Conservation (phyloP, 2,329 filamentous ascomycete genomes). For the Dactylellina leptospora region DNA sequence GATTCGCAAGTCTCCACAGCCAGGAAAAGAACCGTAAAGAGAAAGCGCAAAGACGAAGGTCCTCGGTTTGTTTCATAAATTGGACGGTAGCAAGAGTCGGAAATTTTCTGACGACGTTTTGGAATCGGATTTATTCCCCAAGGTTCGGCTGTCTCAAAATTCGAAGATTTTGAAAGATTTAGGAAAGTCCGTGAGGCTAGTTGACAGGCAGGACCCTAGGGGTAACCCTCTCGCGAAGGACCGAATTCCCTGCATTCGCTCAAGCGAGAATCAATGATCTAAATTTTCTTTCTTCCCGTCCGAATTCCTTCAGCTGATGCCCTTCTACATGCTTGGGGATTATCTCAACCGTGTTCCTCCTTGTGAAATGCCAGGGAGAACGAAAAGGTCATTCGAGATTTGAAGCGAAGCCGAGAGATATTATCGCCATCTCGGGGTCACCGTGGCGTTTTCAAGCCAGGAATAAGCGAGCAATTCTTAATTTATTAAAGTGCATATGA, state of each 20-base stretch:
- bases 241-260: conserved; percentile 18
- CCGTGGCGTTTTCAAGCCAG: background rate
- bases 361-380: too few species aligned
- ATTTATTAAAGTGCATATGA: background rate
- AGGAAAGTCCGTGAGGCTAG: conserved; percentile 27
- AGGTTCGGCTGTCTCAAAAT: conserved; percentile 36
- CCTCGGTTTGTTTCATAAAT: conserved; percentile 1
- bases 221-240: too few species aligned
- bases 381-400: too few species aligned
- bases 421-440: too few species aligned
- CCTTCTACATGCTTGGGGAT: too few species aligned
- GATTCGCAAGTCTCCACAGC: conserved; percentile 5
- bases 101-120: conserved; percentile 26
- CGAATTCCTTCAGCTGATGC: background rate
- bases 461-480: background rate
- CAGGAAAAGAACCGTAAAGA: conserved; percentile 14
- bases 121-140: background rate
- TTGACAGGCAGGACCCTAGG: conserved; percentile 27
- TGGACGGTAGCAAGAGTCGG: conserved; percentile 1
- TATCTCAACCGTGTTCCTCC: too few species aligned
- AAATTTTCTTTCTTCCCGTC: background rate
- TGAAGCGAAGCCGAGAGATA: too few species aligned
- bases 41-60: conserved; percentile 15
- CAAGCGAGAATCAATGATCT: conserved; percentile 21
- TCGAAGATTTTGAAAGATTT: conserved; percentile 8